Evolutionary conservation across 1,284 basidiomycete genomes (phyloP), one percentile per base, ranked within the genome.

Genomic region (Trametes polyzona): DNA sequence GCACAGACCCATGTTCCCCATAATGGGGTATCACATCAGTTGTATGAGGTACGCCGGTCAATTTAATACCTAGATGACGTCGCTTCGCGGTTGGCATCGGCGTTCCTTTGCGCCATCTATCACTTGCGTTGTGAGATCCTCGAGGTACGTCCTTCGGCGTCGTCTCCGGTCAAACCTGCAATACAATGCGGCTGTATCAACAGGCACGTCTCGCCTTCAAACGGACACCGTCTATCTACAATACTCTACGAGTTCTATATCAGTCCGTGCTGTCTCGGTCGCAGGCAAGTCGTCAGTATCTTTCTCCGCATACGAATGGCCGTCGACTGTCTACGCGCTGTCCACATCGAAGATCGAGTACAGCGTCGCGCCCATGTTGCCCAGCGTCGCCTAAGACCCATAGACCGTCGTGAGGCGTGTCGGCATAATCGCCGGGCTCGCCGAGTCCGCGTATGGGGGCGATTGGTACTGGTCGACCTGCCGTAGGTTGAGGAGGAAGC

Each of bases 401-500:
- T 35, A 42, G 16, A 52, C 21, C 16, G 42, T 55, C 16, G 48
- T 35, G 36, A 56, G 33, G 17, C 16, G 24, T 4, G 52, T 55
- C 14, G 58, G 55, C 16, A 59, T 55, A 26, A 52, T 21, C 16
- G 39, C 39, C 3, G 48, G 32, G 1, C 14, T 19, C 3, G 53
- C 30, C 3, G 40, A 24, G 27, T 40, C 37, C 2, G 21, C 10
- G 10, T 41, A 8, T 3, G 30, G 14, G 14, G 40, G 14, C 17
- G 52, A 24, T 16, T 51, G 35, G 16, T n/a, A 4, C 12, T 46
- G 37, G 1, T 50, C 61, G 17, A 58, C 44, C 16, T 49, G 41
- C n/a, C 55, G 57, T 3, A 63, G 55, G 30, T 59, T 57, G 30
- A 63, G 58, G 17, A 63, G 54, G 33, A 63, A 59, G 10, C 61